A percentile compares a stretch with the other conserved stretches of the same genome.
Conservation (phyloP, 306 rosid species). For the Sicyos baderoa region DNA sequence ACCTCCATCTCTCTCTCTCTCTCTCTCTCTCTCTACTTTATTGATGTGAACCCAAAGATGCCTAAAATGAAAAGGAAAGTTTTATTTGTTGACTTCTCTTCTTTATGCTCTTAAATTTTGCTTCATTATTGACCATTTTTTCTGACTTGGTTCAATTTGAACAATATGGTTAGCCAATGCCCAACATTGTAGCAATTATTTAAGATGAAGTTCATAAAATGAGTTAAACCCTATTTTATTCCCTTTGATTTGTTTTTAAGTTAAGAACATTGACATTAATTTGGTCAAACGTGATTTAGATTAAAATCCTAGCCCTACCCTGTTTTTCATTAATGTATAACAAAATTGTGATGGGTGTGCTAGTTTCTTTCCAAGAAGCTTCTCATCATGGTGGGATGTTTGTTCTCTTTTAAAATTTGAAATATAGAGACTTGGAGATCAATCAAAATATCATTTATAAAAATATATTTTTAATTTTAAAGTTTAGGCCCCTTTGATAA, state of each 20-base stretch:
- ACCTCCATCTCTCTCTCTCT: background rate
- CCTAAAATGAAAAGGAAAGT: background rate
- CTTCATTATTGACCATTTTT: too few relatives aligned
- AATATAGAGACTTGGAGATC: too few relatives aligned
- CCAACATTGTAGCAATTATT: background rate
- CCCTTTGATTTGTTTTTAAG: background rate
- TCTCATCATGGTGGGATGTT: too few relatives aligned
- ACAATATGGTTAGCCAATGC: background rate
- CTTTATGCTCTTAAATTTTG: background rate
- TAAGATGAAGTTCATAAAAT: background rate
- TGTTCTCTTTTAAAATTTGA: too few relatives aligned
- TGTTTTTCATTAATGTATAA: too few relatives aligned
- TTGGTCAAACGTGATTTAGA: too few relatives aligned
- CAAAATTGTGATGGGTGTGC: background rate
- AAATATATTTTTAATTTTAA: too few relatives aligned
- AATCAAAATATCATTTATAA: too few relatives aligned
- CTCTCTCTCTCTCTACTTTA: background rate
- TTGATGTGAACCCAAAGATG: conserved; percentile 11
- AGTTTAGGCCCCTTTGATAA: too few relatives aligned
- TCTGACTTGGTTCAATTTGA: too few relatives aligned
- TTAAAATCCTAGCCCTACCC: too few relatives aligned
- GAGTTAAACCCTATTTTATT: background rate
- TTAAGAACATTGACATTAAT: background rate
- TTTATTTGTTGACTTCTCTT: conserved; percentile 3
- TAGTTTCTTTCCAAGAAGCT: background rate